These are phyloP conservation scores for Emergomyces orientalis DNA, from an alignment of 2,329 filamentous ascomycete species.

Conservation along the genomic window DNA sequence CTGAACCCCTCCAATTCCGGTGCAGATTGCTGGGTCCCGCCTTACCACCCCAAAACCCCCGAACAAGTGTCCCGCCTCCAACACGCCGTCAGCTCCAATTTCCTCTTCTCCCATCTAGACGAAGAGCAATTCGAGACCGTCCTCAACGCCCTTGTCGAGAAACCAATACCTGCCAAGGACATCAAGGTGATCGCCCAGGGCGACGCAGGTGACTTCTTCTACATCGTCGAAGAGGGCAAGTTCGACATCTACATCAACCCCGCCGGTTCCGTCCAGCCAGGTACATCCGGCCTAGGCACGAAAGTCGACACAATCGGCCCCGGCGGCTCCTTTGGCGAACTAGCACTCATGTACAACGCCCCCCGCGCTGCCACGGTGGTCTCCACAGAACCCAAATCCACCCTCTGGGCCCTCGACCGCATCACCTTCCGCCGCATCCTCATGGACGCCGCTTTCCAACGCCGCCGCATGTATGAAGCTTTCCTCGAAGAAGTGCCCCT, in stretches of 20 bases:
- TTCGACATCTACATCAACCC: slow-evolving; percentile 89
- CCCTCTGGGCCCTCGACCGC: slow-evolving; percentile 88
- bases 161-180: slow-evolving; percentile 85
- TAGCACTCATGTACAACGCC: slow-evolving; percentile 97
- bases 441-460: slow-evolving; percentile 96
- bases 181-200: slow-evolving; percentile 90
- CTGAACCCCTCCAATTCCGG: slow-evolving; percentile 77
- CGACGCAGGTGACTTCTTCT: slow-evolving; percentile 94
- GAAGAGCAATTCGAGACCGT: slow-evolving; percentile 86
- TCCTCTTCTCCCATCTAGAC: slow-evolving; percentile 87
- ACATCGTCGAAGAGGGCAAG: slow-evolving; percentile 81
- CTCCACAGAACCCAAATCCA: slow-evolving; percentile 66
- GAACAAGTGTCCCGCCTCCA: slow-evolving; percentile 75
- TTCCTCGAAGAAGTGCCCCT: slow-evolving; percentile 92
- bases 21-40: slow-evolving; percentile 84
- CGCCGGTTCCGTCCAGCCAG: slow-evolving; percentile 66
- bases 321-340: slow-evolving; percentile 89
- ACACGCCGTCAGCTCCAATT: slow-evolving; percentile 76
- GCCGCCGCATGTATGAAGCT: slow-evolving; percentile 91
- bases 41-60: slow-evolving; percentile 68
- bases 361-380: slow-evolving; percentile 90
- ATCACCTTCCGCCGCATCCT: slow-evolving; percentile 95
- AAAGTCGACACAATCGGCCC: slow-evolving; percentile 75
- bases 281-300: slow-evolving; percentile 60
- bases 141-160: slow-evolving; percentile 83